phyloP scores from a whole-genome alignment of 768 basidiomycete genomes.

The Sporobolomyces pararoseus region DNA sequence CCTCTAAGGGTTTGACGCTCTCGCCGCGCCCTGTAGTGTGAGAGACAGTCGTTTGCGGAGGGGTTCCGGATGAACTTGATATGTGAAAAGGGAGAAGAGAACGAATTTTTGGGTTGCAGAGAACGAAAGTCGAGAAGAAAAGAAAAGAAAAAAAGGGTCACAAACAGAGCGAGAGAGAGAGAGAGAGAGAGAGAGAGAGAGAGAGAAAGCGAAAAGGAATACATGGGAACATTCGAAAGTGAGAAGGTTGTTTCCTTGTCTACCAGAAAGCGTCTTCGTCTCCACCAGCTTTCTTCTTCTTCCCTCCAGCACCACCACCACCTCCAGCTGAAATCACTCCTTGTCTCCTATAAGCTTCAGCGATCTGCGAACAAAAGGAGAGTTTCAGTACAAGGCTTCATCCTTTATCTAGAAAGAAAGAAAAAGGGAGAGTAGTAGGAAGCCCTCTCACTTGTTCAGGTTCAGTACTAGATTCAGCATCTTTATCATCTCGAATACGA shows the following conservation, averaged over 20 bases:
- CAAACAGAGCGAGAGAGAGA: not conserved
- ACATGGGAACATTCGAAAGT: not conserved
- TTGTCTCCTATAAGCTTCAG: conserved; percentile 44
- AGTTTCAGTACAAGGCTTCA: not conserved
- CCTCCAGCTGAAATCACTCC: conserved; percentile 26
- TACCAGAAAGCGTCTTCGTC: conserved; percentile 34
- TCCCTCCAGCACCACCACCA: conserved; percentile 27
- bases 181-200: not conserved
- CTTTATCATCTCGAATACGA: conserved; percentile 86
- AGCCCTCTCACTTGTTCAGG: conserved; percentile 84
- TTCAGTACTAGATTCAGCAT: conserved; percentile 82
- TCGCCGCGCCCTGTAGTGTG: too few species aligned
- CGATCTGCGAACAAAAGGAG: conserved; percentile 18
- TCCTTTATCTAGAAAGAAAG: not conserved
- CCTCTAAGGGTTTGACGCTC: too few species aligned
- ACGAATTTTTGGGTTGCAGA: too few species aligned
- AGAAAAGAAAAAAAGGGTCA: too few species aligned
- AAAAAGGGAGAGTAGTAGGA: too few species aligned
- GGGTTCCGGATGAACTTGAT: too few species aligned
- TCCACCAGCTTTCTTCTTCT: conserved; percentile 33
- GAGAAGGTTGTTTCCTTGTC: not conserved
- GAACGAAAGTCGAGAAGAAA: too few species aligned
- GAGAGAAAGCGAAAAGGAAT: not conserved
- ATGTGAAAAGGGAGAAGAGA: too few species aligned
- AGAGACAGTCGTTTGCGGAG: too few species aligned